phyloP scores from a whole-genome alignment of 139 green algal species.

The Astrephomene gubernaculifera region DNA sequence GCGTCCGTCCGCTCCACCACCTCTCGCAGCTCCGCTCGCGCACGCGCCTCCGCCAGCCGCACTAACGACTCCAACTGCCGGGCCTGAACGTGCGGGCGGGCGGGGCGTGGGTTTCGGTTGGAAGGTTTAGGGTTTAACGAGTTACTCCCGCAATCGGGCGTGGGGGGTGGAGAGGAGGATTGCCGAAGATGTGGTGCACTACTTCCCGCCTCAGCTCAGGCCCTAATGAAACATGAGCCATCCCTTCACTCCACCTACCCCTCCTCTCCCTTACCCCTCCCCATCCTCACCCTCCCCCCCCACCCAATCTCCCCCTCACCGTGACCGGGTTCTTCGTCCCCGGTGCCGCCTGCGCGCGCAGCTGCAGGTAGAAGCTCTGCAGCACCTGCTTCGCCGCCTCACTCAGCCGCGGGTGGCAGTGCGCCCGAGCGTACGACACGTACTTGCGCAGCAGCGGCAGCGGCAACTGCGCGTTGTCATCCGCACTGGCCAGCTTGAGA shows the following conservation, averaged over 20 bases:
- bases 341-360: conserved; percentile 63
- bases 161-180: too few species aligned
- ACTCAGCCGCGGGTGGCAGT: conserved; percentile 81
- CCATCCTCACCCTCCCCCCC: not conserved
- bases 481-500: conserved; percentile 17
- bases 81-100: conserved; percentile 49
- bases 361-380: conserved; percentile 79
- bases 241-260: too few species aligned
- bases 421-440: conserved; percentile 91
- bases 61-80: conserved; percentile 95
- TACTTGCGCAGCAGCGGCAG: conserved; percentile 88
- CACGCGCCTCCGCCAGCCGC: conserved; percentile 90
- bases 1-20: conserved; percentile 80
- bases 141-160: too few species aligned
- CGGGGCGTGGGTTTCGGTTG: too few species aligned
- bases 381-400: conserved; percentile 73
- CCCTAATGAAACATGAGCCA: too few species aligned
- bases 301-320: not conserved
- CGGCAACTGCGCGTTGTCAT: conserved; percentile 64
- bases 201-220: too few species aligned
- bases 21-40: conserved; percentile 84
- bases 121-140: too few species aligned
- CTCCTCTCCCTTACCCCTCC: not conserved
- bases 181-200: too few species aligned
- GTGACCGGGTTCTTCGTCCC: conserved; percentile 56